Base-by-base conservation (phyloP, 2,329 filamentous ascomycete species). In the Fusarium sulawesiense region DNA sequence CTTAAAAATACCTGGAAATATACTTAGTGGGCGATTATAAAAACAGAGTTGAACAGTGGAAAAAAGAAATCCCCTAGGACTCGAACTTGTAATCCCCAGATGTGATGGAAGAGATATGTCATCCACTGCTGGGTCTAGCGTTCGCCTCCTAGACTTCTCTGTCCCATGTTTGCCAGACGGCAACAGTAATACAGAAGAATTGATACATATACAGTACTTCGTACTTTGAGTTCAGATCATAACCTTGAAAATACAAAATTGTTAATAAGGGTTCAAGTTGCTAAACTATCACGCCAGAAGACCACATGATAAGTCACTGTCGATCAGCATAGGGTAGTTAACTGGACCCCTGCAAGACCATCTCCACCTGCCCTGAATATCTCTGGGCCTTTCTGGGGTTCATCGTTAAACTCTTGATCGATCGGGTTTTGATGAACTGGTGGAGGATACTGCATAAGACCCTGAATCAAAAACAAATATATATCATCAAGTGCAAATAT, bases 251-350 rank as follows among this genome's bases (percentile, higher is more conserved):
- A 7, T 20, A 16, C 3, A 20, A 41, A 16, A 14, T 6, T 25
- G n/a, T 27, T 14, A 20, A 20, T 20, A 20, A 27, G 18, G 30
- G 21, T 27, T 13, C 4, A 27, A 37, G 18, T n/a, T n/a, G 18
- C 21, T 14, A 20, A 20, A 29, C 8, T 20, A 20, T 34, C 7
- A 25, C 13, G 30, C 21, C 23, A 51, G 2, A 37, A 13, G 7
- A 27, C 18, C 25, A 41, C n/a, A 41, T 51, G 49, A 29, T 14
- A 51, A 41, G 18, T 42, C 23, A 41, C 12, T 27, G 23, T 29
- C 14, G 49, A 41, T 41, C 49, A 51, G 30, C 30, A 51, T 51
- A 51, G 49, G 49, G 49, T 51, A 51, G 18, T 42, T n/a, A 8
- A 42, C 2, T 20, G 3, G 23, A 8, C 7, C 49, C 34, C 13